Base-by-base conservation (phyloP, 2,329 filamentous ascomycete species). In the Colletotrichum tropicicola region DNA sequence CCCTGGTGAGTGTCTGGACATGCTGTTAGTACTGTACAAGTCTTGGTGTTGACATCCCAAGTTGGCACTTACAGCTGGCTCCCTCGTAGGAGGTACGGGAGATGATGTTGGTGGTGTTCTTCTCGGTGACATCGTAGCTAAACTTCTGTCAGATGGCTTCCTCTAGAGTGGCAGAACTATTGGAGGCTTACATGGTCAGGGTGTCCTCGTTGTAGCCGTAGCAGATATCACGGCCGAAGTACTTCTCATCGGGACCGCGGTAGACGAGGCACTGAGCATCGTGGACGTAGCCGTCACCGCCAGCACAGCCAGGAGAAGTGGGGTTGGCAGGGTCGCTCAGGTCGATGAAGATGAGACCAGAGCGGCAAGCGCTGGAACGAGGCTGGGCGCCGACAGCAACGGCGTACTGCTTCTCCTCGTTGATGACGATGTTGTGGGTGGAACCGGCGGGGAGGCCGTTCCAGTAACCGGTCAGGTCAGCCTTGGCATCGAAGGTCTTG, bases 281-380 rank as follows among this genome's bases (percentile, higher is more conserved):
- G 68, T 85, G 83, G n/a, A 84, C 81, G 67, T 85, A 85, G 13
- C 82, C 82, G 80, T 35, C 78, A 58, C 30, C 76, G 74, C n/a
- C 78, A 77, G 63, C 62, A 63, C 82, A 85, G 45, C 83, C 83
- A 3, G 83, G 78, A 23, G 75, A 80, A 15, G 74, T 81, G 2
- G 85, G 85, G 12, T 84, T 85, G 8, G 79, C 73, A 2, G 83
- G 82, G 58, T 87, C 79, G 1, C 78, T 78, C 43, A 87, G 77
- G 70, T 87, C 82, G 67, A 87, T 83, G 73, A 85, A 85, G 71
- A 85, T 83, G 30, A 87, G 74, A 6, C 85, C 84, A 13, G 78
- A 78, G 9, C 74, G 75, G 76, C 83, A 86, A 5, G 74, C 71
- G 37, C 68, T 69, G n/a, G 64, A 62, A 44, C 78, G 77, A 12